A percentile compares a stretch with the other conserved stretches of the same genome.
phyloP scores from a whole-genome alignment of 345 rosid species.

The Stellera chamaejasme region DNA sequence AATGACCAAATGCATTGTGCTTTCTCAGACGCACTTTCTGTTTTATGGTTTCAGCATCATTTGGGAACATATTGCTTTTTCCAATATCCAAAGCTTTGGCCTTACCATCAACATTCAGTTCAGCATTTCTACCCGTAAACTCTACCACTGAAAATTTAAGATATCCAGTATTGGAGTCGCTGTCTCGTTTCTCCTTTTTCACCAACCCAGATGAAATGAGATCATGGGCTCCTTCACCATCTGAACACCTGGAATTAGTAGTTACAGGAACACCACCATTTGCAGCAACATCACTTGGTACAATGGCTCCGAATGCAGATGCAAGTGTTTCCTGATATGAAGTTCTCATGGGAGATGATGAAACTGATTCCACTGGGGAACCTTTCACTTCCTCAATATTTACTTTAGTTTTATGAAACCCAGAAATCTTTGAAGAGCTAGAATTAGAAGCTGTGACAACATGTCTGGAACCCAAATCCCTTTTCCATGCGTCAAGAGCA shows the following conservation, averaged over 20 bases:
- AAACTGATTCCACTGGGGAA: constrained; percentile 47
- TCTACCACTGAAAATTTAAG: constrained; percentile 8
- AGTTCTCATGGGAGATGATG: constrained; percentile 42
- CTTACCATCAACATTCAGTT: constrained; percentile 8
- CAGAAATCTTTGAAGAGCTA: constrained; percentile 57
- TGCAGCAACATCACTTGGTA: constrained; percentile 6
- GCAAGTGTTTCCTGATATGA: constrained; percentile 21
- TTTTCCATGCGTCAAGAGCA: constrained; percentile 23
- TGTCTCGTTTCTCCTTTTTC: constrained; percentile 18
- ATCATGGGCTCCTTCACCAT: constrained; percentile 15
- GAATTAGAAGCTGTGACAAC: constrained; percentile 38
- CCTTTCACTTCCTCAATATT: constrained; percentile 27
- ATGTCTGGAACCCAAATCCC: constrained; percentile 30
- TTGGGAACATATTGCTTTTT: constrained; percentile 10
- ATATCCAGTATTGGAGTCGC: constrained; percentile 11
- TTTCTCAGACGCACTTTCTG: constrained; percentile 6
- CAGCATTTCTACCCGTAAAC: constrained; percentile 5
- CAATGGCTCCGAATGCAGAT: constrained; percentile 16
- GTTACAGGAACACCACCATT: constrained; percentile 13
- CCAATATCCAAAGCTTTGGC: constrained; percentile 12
- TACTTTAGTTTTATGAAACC: constrained; percentile 29
- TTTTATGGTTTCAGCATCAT: constrained; percentile 13
- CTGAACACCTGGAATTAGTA: constrained; percentile 14
- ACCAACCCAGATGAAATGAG: constrained; percentile 12
- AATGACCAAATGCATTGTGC: constrained; percentile 6